Conservation (phyloP, 768 basidiomycete species). For the Suillus plorans region DNA sequence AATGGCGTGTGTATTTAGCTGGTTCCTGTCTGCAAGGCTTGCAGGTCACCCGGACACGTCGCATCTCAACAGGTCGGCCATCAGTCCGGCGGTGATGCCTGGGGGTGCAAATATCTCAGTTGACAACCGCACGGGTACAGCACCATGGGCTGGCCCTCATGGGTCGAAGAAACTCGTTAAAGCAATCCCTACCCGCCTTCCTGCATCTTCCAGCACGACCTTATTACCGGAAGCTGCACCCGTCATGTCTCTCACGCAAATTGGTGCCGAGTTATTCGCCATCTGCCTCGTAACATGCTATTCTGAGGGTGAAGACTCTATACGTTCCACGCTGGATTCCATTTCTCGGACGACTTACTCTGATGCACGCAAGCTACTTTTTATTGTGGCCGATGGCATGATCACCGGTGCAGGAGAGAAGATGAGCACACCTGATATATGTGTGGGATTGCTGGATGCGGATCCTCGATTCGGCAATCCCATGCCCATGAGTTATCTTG, state of each 20-base stretch:
- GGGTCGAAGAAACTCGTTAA: slow-evolving; percentile 54
- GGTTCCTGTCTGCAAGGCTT: slow-evolving; percentile 87
- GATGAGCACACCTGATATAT: slow-evolving; percentile 93
- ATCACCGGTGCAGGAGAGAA: slow-evolving; percentile 98
- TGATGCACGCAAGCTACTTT: slow-evolving; percentile 87
- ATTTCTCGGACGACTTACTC: slow-evolving; percentile 91
- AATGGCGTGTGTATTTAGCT: slow-evolving; percentile 97
- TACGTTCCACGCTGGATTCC: slow-evolving; percentile 90
- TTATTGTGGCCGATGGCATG: slow-evolving; percentile 97
- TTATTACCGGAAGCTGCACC: slow-evolving; percentile 46
- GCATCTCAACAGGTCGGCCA: slow-evolving; percentile 77
- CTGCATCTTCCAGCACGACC: slow-evolving; percentile 55
- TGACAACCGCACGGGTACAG: slow-evolving; percentile 87
- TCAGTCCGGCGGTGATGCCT: slow-evolving; percentile 95
- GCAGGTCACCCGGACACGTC: slow-evolving; percentile 72
- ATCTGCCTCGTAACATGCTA: slow-evolving; percentile 98
- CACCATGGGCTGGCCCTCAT: slow-evolving; percentile 81
- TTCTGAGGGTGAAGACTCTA: slow-evolving; percentile 92
- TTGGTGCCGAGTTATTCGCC: slow-evolving; percentile 93
- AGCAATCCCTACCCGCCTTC: slow-evolving; percentile 44
- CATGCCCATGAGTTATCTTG: slow-evolving; percentile 87
- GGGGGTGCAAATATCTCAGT: slow-evolving; percentile 94
- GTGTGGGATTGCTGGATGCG: slow-evolving; percentile 86
- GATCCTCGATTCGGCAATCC: slow-evolving; percentile 97
- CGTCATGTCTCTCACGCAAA: slow-evolving; percentile 79